Evolutionary conservation across 768 basidiomycete species (phyloP).

Genomic region (Suillus fuscotomentosus): DNA sequence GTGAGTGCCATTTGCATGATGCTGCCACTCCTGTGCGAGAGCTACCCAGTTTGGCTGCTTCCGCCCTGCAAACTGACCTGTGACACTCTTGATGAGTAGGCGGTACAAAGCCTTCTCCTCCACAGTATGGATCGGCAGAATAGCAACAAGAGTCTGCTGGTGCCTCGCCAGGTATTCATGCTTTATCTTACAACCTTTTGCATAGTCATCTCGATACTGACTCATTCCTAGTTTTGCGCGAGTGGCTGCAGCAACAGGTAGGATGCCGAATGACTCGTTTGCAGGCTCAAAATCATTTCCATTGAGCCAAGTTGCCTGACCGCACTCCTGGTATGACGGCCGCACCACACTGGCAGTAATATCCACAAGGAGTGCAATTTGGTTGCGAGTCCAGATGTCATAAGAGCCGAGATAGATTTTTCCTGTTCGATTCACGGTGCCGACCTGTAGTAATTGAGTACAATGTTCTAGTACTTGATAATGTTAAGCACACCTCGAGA

Average conservation of each 20-base stretch:
- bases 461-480: too few species aligned
- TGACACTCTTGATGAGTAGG: slow-evolving; percentile 1
- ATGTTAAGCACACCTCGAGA: slow-evolving; percentile 12
- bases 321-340: not conserved
- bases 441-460: slow-evolving; percentile 8
- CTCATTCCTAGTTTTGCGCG: slow-evolving; percentile 13
- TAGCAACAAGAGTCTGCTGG: slow-evolving; percentile 18
- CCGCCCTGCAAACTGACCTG: not conserved
- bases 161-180: not conserved
- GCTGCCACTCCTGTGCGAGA: slow-evolving; percentile 12
- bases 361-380: slow-evolving; percentile 1
- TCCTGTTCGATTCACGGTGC: slow-evolving; percentile 25
- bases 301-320: slow-evolving; percentile 14
- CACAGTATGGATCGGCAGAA: slow-evolving; percentile 27
- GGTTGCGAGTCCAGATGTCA: slow-evolving; percentile 23
- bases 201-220: slow-evolving; percentile 6
- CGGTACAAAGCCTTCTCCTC: slow-evolving; percentile 23
- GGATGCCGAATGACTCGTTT: slow-evolving; percentile 12
- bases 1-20: slow-evolving; percentile 7
- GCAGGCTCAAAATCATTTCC: slow-evolving; percentile 8
- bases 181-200: slow-evolving; percentile 5
- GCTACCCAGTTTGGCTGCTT: slow-evolving; percentile 15
- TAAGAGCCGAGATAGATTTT: slow-evolving; percentile 21
- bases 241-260: not conserved
- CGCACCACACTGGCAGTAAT: not conserved